Evolutionary conservation across 768 basidiomycete species (phyloP).

Genomic region (Termitomyces sp.): DNA sequence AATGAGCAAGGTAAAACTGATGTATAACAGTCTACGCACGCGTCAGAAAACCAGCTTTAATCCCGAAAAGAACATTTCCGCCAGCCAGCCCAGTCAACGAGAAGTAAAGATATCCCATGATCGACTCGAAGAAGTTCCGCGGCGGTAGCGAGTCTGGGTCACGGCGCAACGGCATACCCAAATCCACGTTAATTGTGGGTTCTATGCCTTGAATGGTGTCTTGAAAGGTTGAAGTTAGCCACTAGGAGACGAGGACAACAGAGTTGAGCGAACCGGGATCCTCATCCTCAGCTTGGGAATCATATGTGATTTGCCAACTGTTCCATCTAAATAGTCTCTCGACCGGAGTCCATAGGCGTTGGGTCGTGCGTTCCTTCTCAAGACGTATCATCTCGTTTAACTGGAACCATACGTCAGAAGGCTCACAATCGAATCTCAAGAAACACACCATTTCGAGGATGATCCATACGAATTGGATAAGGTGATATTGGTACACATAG

Average conservation of each 20-base stretch:
- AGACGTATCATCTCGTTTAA: conserved; percentile 51
- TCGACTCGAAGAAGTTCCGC: conserved; percentile 48
- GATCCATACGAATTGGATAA: conserved; percentile 34
- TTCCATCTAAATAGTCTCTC: conserved; percentile 37
- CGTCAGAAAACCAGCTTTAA: conserved; percentile 69
- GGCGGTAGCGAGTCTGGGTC: conserved; percentile 79
- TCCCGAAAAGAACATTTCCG: conserved; percentile 64
- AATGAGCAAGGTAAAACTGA: neutral
- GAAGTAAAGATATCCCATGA: conserved; percentile 44
- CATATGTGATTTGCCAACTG: conserved; percentile 42
- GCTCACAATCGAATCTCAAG: neutral
- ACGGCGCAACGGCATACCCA: conserved; percentile 52
- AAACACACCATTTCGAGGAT: conserved; percentile 37
- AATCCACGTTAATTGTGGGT: conserved; percentile 37
- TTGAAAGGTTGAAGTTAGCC: conserved; percentile 7
- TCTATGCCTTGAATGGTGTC: conserved; percentile 55
- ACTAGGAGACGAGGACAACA: neutral
- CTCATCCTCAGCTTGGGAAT: conserved; percentile 57
- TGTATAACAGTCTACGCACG: conserved; percentile 28
- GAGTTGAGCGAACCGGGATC: conserved; percentile 49
- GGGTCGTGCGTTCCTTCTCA: conserved; percentile 41
- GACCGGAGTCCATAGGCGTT: conserved; percentile 57
- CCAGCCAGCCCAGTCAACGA: conserved; percentile 35
- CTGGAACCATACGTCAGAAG: conserved; percentile 33
- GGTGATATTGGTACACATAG: conserved; percentile 66